Evolutionary conservation across 441 rosid species (phyloP), one percentile per base, ranked within the genome.

Genomic region (Syzygium malaccense): DNA sequence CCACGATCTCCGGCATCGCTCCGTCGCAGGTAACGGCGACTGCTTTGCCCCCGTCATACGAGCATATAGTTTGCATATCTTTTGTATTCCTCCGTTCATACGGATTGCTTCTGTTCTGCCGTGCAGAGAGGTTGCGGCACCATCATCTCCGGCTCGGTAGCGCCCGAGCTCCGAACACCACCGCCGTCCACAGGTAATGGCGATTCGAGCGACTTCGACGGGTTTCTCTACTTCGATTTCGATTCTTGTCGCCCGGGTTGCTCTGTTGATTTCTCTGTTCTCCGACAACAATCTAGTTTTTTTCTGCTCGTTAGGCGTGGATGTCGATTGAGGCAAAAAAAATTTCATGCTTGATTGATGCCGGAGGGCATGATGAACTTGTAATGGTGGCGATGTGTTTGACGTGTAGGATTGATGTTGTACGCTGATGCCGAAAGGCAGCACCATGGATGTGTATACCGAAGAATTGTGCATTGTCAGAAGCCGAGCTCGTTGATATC

Each of bases 341-440:
- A 12, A 19, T 2, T 19, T 68, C 4, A 1, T 1, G 2, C 48
- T 33, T 33, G 41, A 0, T 68, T 33, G 1, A 68, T 68, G 26
- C 8, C 11, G 2, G 79, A 68, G 4, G 79, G 48, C 79, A 19
- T 19, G 26, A 19, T 19, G 48, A 33, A 5, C 48, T 19, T 68
- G 79, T 48, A 0, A 1, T 32, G 45, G 78, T 1, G 2, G 0
- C 2, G 45, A 66, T 66, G 78, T 0, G 41, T 66, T 9, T 4
- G 12, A 18, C 5, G 48, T 10, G 48, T 68, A 19, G 48, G 48
- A 20, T 68, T 68, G 48, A 68, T 68, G 48, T 33, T 68, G 7
- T 19, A 25, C 13, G 14, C 14, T 57, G 62, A 57, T 57, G 14
- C 62, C 11, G n/a, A 57, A 25, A 57, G 62, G 62, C 62, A 2